Evolutionary conservation across 768 basidiomycete species (phyloP), one percentile per base, ranked within the genome.

Genomic region (Neoboletus brunneissimus): DNA sequence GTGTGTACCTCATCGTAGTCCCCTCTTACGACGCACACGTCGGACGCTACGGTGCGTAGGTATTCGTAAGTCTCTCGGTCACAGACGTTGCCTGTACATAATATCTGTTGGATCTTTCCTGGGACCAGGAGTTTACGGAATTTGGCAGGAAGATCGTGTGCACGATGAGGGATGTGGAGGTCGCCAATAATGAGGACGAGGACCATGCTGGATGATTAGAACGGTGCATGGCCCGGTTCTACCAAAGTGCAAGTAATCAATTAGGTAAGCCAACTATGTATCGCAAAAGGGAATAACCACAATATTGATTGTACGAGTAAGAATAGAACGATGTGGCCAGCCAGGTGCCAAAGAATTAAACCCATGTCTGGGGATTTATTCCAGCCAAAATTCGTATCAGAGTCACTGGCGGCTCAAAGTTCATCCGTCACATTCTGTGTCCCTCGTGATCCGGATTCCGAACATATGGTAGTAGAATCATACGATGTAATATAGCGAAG

Each of bases 11-110:
- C 95, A 69, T 99, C 97, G 65, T 92, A 97, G 71, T 98, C 97
- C 4, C 97, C 97, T 63, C 86, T 81, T 3, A 95, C 96, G 42
- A 94, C 88, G 61, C 91, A 82, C 8, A 98, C 91, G 67, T 98
- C 97, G 11, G 91, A 86, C 18, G 91, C 88, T n/a, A 99, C 90
- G 15, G 91, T 94, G 61, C 92, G 81, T 23, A 99, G 79, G 77
- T 97, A 98, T 64, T 98, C 97, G 73, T 90, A 94, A 8, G 97
- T 98, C 74, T 98, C 96, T 66, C 88, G 87, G 76, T 99, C 97
- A 72, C 93, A 95, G 23, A 98, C 88, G 70, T 98, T 98, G 46
- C 97, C 97, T 0, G 96, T 98, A 71, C 94, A 97, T 25, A 98
- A 79, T 56, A 98, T 97, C 72, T 98, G 96, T 59, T 95, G 92